Evolutionary conservation across 2,329 filamentous ascomycete genomes (phyloP), one percentile per base, ranked within the genome.

Genomic region (Nemania bipapillata): DNA sequence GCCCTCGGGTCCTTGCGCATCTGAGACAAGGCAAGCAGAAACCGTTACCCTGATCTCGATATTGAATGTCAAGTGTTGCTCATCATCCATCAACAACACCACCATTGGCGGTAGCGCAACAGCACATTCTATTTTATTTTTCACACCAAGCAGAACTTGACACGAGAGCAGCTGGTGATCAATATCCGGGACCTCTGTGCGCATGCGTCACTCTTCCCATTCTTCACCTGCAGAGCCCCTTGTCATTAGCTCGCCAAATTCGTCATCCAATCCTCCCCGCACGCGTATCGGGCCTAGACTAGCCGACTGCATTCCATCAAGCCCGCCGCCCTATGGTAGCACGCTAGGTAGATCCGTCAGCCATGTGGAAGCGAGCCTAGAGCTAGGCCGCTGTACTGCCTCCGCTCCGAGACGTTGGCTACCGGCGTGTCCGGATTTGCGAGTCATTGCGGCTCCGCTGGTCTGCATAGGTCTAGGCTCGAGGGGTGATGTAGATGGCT

Each of bases 381-480:
- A 42, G 47, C 57, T 45, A 42, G 57, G 57, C 58, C 57, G 37
- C 49, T 40, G 30, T 49, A 45, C n/a, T 49, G 53, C 35, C 35
- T 55, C 63, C 37, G 58, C 66, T 32, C 66, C 57, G 53, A 59
- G 20, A 32, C 24, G 37, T 55, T 63, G 7, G 30, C 28, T 50
- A 54, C 63, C 63, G 67, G 63, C 55, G 28, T 63, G 35, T n/a
- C 63, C 63, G 20, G 35, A 52, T 60, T 59, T 32, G 63, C 59
- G 54, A 66, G 59, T 63, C 63, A 61, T 66, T 63, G 63, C 55
- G 59, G 67, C 67, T 67, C 67, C 59, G 63, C 55, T 52, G 54
- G 63, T 54, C 55, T 37, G 55, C 56, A 58, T 26, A 59, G 37
- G 54, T 60, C 67, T 63, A 63, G 63, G 49, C 57, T 56, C 30